Conservation (phyloP, 1,284 basidiomycete genomes). For the Melampsora medusae region DNA sequence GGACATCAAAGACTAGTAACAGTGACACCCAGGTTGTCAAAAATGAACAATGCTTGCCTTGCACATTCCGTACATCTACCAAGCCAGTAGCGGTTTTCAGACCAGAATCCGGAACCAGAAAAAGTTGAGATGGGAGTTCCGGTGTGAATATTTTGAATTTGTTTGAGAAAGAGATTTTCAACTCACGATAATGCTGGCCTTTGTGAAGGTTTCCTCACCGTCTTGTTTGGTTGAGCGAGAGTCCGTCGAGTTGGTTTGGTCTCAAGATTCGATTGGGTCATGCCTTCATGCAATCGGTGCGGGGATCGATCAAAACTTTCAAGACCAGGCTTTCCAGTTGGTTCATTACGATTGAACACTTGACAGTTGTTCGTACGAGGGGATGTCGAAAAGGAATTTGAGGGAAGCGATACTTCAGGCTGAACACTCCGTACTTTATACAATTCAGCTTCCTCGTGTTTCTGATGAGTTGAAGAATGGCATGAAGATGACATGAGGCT, state of each 20-base stretch:
- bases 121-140: not conserved
- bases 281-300: not conserved
- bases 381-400: not conserved
- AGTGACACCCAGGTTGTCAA: not conserved
- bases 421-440: not conserved
- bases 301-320: not conserved
- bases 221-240: not conserved
- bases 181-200: constrained; percentile 9
- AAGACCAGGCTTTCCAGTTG: not conserved
- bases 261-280: not conserved
- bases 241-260: not conserved
- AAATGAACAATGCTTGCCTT: not conserved
- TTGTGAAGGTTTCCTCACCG: not conserved
- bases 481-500: not conserved
- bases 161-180: not conserved
- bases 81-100: not conserved
- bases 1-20: not conserved
- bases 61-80: constrained; percentile 7
- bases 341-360: not conserved
- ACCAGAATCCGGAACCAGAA: not conserved
- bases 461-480: not conserved
- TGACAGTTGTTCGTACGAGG: not conserved
- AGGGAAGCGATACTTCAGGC: not conserved
- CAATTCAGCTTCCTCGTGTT: not conserved
- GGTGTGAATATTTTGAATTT: not conserved